Evolutionary conservation across 257 asterid species (phyloP), one percentile per base, ranked within the genome.

Genomic region (Sherardia arvensis): DNA sequence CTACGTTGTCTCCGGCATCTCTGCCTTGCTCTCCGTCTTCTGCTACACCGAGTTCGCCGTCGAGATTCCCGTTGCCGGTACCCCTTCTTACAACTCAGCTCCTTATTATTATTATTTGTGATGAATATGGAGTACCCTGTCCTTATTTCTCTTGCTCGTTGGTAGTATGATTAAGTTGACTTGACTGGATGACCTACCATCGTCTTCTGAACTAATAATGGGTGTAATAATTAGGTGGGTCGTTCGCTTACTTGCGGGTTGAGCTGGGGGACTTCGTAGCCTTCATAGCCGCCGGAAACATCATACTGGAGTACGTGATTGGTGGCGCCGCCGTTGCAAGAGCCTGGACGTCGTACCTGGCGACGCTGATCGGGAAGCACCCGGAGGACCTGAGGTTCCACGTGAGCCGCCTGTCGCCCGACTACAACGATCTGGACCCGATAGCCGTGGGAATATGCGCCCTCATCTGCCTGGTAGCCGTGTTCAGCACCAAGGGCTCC

Each of bases 211-310:
- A n/a, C n/a, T n/a, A n/a, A n/a, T 1, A 47, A 7, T 47, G 23
- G 10, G 4, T 47, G 22, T n/a, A n/a, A n/a, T n/a, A 2, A 43
- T 62, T 56, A 74, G 90, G 97, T 28, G 97, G 97, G 43, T 87
- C 97, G 11, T 91, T 91, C 62, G 87, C 96, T 28, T 91, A 91
- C 83, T 55, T 91, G 43, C 71, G 96, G 55, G 96, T 91, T 68
- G 96, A 87, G 80, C 86, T 91, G 6, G 97, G 97, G 3, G 96
- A 91, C 22, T 91, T 91, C 69, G 62, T 84, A 68, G 97, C 97
- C 69, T 91, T 85, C 57, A 69, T 91, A 1, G 95, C 95, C 4
- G 97, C 90, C 3, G 97, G 96, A 45, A 91, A 91, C 69, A 86
- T 86, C 54, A 81, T 88, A 1, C 90, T 88, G 5, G 98, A 88